Base-by-base conservation (phyloP, 345 rosid genomes). In the Trapa incisa region DNA sequence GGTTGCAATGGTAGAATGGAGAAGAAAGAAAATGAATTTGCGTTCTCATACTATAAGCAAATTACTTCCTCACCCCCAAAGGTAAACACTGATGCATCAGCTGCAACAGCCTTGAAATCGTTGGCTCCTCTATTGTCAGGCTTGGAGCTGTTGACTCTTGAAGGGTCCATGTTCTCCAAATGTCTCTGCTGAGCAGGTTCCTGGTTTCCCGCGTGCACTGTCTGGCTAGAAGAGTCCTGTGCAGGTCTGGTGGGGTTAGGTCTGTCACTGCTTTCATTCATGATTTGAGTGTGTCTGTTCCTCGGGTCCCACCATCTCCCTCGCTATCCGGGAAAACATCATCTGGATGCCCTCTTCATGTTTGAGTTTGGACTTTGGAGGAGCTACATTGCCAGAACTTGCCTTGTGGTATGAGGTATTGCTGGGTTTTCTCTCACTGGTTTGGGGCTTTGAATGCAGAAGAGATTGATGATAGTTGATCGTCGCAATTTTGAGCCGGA, bases 311-410 rank as follows among this genome's bases (percentile, higher is more conserved):
- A 17, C 80, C 89, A 69, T 90, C 98, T 62, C 76, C 88, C 42
- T 93, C 98, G 47, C 85, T 74, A 64, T 93, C 97, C 0, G 97
- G 88, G 77, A 93, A 90, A 38, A 88, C 90, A 71, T 88, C 88
- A 60, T 90, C 16, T 32, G 12, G 63, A 32, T 58, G 32, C 57
- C 37, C 42, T 53, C 72, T 65, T 83, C 74, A 29, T 13, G 45
- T 42, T 61, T 71, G 36, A 33, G 83, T 64, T 73, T 67, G 67
- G 36, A 33, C 82, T 64, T 73, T 67, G 67, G 11, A 56, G 39
- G 12, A 68, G 32, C 65, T 67, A 73, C 57, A 73, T 63, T 5
- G 68, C 57, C 61, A 75, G 72, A 71, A 70, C 58, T 68, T 63
- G 79, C 62, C 64, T 69, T 37, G 65, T 70, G 68, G 15, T 78